phyloP scores from a whole-genome alignment of 768 basidiomycete genomes.

The Agrocybe chaxingu region DNA sequence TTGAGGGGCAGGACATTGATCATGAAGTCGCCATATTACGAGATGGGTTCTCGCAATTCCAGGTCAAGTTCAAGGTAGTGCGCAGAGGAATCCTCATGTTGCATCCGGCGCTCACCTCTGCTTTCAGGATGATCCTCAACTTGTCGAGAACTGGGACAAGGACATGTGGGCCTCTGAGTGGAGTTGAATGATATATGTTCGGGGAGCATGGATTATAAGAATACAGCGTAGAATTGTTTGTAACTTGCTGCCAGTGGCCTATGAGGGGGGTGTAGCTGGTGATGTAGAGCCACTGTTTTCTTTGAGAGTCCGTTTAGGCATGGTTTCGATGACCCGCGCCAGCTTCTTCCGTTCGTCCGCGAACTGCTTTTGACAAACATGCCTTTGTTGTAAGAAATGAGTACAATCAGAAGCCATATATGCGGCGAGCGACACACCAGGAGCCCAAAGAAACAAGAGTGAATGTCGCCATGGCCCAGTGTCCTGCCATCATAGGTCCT shows the following conservation, averaged over 20 bases:
- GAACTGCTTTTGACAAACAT: constrained; percentile 58
- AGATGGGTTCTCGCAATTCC: constrained; percentile 74
- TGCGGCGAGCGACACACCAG: constrained; percentile 46
- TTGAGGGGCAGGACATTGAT: constrained; percentile 35
- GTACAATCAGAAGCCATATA: neutral
- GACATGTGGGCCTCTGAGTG: constrained; percentile 53
- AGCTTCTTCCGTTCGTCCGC: constrained; percentile 53
- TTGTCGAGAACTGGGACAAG: constrained; percentile 78
- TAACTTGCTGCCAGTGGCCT: neutral
- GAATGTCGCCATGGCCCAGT: constrained; percentile 81
- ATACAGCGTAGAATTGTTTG: too few relatives aligned
- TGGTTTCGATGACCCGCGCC: constrained; percentile 54
- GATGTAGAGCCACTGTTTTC: constrained; percentile 17
- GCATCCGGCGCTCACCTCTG: neutral
- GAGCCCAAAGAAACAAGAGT: constrained; percentile 62
- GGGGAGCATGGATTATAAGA: too few relatives aligned
- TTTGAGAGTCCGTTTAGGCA: constrained; percentile 54
- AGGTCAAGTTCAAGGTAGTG: constrained; percentile 60
- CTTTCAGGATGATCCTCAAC: constrained; percentile 56
- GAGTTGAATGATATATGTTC: constrained; percentile 11
- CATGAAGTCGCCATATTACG: constrained; percentile 65
- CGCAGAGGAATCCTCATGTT: neutral
- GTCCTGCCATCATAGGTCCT: constrained; percentile 66
- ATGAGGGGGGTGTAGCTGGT: constrained; percentile 6
- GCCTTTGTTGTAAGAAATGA: constrained; percentile 34